Evolutionary conservation across 495 filamentous ascomycete species (phyloP).

Genomic region (Talaromyces ruber): DNA sequence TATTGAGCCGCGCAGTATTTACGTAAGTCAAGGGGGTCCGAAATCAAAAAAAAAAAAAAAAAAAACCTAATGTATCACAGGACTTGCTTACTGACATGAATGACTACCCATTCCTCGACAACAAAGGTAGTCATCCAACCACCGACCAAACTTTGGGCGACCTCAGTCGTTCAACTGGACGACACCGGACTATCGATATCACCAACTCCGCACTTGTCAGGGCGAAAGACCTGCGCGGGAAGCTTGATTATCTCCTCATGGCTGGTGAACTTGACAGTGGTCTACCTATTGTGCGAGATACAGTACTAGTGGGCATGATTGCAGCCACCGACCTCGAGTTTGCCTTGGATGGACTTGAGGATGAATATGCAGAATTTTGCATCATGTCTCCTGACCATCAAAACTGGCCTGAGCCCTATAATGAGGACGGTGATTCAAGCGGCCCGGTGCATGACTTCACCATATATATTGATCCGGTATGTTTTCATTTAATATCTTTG

Average conservation of each 20-base stretch:
- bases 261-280: conserved; percentile 90
- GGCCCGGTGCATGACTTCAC: conserved; percentile 60
- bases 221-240: conserved; percentile 64
- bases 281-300: conserved; percentile 73
- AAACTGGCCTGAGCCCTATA: conserved; percentile 45
- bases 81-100: conserved; percentile 96
- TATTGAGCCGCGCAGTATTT: conserved; percentile 89
- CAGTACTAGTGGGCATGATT: conserved; percentile 80
- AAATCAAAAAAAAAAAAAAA: background rate
- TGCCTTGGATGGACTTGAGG: conserved; percentile 71
- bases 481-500: conserved; percentile 7
- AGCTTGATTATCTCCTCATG: conserved; percentile 72
- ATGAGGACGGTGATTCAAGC: conserved; percentile 40
- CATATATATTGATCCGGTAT: conserved; percentile 77
- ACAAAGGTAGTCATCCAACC: conserved; percentile 75
- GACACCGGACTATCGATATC: conserved; percentile 80
- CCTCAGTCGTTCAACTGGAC: conserved; percentile 67
- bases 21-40: conserved; percentile 46
- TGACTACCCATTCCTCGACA: conserved; percentile 90
- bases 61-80: conserved; percentile 27
- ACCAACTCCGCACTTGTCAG: conserved; percentile 66
- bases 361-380: conserved; percentile 65
- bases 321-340: conserved; percentile 93
- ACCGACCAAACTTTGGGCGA: conserved; percentile 81
- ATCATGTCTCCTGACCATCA: conserved; percentile 62